A percentile compares a stretch with the other conserved stretches of the same genome.
Conservation (phyloP, 208 protist species). For the Leishmania gerbilli region DNA sequence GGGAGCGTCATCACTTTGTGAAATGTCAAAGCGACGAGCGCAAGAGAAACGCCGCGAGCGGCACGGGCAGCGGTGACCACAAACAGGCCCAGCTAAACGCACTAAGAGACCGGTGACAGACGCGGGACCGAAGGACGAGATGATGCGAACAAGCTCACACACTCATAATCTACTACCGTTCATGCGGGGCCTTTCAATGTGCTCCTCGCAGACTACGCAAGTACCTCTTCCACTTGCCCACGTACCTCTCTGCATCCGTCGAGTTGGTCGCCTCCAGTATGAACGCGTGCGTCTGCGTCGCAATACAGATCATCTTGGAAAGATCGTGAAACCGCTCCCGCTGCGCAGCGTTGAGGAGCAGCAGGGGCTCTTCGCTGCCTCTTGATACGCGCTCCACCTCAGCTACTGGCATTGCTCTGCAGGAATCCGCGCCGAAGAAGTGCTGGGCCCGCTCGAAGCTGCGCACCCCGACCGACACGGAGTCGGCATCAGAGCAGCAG, state of each 20-base stretch:
- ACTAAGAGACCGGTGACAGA: background rate
- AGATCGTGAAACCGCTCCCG: slow-evolving; percentile 33
- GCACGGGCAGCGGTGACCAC: background rate
- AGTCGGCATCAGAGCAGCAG: background rate
- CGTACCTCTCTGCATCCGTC: slow-evolving; percentile 43
- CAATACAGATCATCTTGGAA: slow-evolving; percentile 49
- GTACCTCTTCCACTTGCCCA: slow-evolving; percentile 28
- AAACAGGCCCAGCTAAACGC: background rate
- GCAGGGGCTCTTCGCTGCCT: slow-evolving; percentile 50
- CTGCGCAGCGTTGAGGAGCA: slow-evolving; percentile 23
- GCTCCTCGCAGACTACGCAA: background rate
- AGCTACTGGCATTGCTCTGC: slow-evolving; percentile 34
- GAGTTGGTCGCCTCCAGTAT: slow-evolving; percentile 45
- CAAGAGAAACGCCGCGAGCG: background rate
- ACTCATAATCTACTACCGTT: background rate
- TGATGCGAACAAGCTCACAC: background rate
- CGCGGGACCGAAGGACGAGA: background rate
- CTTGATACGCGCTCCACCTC: slow-evolving; percentile 49
- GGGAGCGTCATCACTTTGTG: background rate
- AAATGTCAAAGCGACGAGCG: background rate
- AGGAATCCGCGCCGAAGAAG: slow-evolving; percentile 46
- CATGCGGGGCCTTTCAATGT: background rate
- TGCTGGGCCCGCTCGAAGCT: slow-evolving; percentile 30
- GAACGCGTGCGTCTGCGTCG: slow-evolving; percentile 54
- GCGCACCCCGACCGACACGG: slow-evolving; percentile 28